Percentiles rank a stretch among this genome's conserved stretches.
These are phyloP conservation scores for Xanthoconium purpureum DNA, from an alignment of 768 basidiomycete species.

Conservation along the genomic window DNA sequence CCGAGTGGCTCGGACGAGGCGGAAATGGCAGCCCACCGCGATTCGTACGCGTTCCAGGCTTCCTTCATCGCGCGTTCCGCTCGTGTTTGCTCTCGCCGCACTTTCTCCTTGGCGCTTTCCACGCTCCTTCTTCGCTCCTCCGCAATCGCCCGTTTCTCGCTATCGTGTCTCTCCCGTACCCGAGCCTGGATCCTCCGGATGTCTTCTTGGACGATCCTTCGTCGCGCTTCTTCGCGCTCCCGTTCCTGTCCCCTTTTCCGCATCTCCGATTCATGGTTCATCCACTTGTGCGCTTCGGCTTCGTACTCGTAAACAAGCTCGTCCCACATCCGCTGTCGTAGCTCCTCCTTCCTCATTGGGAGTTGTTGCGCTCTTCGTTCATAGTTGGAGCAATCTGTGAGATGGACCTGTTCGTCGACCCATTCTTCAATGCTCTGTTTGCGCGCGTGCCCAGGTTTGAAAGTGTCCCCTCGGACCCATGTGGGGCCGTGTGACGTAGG, in stretches of 20 bases:
- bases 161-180: slow-evolving; percentile 48
- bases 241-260: slow-evolving; percentile 43
- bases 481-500: slow-evolving; percentile 31
- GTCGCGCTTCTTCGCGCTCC: slow-evolving; percentile 43
- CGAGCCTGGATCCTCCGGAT: slow-evolving; percentile 51
- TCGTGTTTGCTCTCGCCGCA: slow-evolving; percentile 40
- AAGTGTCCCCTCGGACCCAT: slow-evolving; percentile 49
- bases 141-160: slow-evolving; percentile 44
- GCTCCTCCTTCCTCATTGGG: slow-evolving; percentile 27
- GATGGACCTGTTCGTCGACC: slow-evolving; percentile 55
- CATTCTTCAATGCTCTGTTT: slow-evolving; percentile 59
- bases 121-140: slow-evolving; percentile 43
- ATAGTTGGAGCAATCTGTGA: slow-evolving; percentile 30
- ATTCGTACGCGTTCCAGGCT: slow-evolving; percentile 65
- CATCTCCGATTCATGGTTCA: slow-evolving; percentile 46
- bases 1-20: slow-evolving; percentile 45
- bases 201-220: slow-evolving; percentile 51
- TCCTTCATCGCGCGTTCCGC: slow-evolving; percentile 46
- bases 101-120: slow-evolving; percentile 40
- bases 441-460: slow-evolving; percentile 40
- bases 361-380: slow-evolving; percentile 17
- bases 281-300: slow-evolving; percentile 51
- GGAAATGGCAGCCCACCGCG: slow-evolving; percentile 54
- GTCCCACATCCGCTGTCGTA: slow-evolving; percentile 46
- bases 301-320: slow-evolving; percentile 52